A percentile compares a stretch with the other conserved stretches of the same genome.
Conservation (phyloP, 345 rosid species). For the Draba incana region DNA sequence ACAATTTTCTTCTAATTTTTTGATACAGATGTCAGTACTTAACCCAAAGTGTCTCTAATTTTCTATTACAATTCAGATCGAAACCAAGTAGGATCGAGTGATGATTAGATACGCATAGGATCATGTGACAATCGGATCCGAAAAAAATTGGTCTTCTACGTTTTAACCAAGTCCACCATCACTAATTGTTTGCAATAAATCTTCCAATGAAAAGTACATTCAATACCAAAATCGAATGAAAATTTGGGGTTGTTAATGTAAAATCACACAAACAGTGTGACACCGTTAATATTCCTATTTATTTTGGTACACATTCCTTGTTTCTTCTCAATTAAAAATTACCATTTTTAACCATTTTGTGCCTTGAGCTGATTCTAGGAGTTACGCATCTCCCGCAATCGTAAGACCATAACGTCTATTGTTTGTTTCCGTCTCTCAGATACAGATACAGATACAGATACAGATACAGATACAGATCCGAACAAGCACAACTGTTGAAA, state of each 20-base stretch:
- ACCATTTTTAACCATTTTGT: not conserved
- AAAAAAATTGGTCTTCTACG: too few species aligned
- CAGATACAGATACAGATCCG: constrained; percentile 38
- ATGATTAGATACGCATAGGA: too few species aligned
- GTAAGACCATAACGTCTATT: constrained; percentile 42
- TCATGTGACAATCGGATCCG: too few species aligned
- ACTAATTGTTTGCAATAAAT: not conserved
- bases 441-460: constrained; percentile 42
- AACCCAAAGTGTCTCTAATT: too few species aligned
- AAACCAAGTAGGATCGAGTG: too few species aligned
- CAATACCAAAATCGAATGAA: not conserved
- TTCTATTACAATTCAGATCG: too few species aligned
- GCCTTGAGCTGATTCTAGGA: constrained; percentile 4
- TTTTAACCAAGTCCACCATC: not conserved
- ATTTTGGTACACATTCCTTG: not conserved
- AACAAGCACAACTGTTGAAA: constrained; percentile 9
- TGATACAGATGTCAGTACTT: too few species aligned
- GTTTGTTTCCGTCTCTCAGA: constrained; percentile 22
- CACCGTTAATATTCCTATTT: not conserved
- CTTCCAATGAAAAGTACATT: not conserved
- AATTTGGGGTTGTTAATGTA: constrained; percentile 5
- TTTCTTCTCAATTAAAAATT: not conserved
- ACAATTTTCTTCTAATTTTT: too few species aligned
- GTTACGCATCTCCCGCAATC: constrained; percentile 27
- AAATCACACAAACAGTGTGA: not conserved